phyloP scores from a whole-genome alignment of 352 stramenopile genomes.

The Globisporangium perplexum region DNA sequence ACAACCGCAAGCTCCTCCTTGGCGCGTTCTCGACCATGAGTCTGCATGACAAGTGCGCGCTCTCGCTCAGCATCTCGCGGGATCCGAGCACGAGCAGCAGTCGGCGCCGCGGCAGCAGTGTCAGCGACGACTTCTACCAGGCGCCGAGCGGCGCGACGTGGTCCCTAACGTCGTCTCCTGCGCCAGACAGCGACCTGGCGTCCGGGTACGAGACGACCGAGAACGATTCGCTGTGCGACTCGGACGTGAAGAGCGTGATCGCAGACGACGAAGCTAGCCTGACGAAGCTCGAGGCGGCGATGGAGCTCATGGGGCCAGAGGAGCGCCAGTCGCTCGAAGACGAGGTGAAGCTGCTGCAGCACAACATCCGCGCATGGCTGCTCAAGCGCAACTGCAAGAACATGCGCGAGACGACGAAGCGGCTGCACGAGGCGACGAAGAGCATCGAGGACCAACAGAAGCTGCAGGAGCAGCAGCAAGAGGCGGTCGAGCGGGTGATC shows the following conservation, averaged over 20 bases:
- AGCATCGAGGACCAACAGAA: conserved; percentile 60
- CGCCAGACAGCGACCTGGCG: conserved; percentile 14
- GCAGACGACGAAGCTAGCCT: conserved; percentile 71
- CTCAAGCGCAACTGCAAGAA: conserved; percentile 85
- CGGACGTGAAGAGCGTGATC: conserved; percentile 82
- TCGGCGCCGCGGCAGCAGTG: conserved; percentile 45
- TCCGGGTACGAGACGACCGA: conserved; percentile 25
- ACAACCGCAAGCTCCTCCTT: conserved; percentile 80
- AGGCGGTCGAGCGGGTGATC: conserved; percentile 5
- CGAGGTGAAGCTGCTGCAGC: conserved; percentile 81
- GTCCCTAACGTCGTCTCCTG: conserved; percentile 8
- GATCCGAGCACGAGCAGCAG: conserved; percentile 26
- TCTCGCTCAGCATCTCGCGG: conserved; percentile 77
- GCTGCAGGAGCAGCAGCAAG: conserved; percentile 24
- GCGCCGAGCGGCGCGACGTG: not conserved
- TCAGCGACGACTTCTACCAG: conserved; percentile 35
- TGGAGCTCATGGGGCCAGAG: conserved; percentile 83
- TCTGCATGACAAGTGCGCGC: conserved; percentile 82
- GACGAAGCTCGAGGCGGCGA: conserved; percentile 71
- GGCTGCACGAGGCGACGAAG: conserved; percentile 65
- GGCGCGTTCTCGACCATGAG: conserved; percentile 87
- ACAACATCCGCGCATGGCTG: conserved; percentile 84
- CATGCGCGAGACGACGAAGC: conserved; percentile 84
- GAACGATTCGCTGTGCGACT: conserved; percentile 43
- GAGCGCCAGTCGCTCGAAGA: conserved; percentile 83